Conservation (phyloP, 2,329 filamentous ascomycete genomes). For the Graphium sp. region DNA sequence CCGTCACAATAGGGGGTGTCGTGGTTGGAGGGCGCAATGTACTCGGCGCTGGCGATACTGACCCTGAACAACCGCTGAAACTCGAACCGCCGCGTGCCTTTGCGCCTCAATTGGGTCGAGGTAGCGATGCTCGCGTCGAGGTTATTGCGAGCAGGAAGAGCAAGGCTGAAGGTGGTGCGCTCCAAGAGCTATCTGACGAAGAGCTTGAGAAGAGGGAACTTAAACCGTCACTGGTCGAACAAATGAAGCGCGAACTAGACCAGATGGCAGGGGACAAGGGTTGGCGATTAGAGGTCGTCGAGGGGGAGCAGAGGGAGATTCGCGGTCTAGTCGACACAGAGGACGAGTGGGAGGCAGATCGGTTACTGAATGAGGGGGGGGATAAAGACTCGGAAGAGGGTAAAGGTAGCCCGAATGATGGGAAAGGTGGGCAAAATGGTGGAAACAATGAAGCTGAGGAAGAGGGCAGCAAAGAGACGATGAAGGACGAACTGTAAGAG, state of each 20-base stretch:
- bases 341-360: constrained; percentile 14
- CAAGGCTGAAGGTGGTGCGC: constrained; percentile 41
- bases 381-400: not conserved
- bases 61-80: constrained; percentile 26
- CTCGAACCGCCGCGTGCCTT: constrained; percentile 26
- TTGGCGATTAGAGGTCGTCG: constrained; percentile 70
- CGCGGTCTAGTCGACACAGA: constrained; percentile 51
- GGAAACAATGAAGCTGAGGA: not conserved
- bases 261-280: constrained; percentile 51
- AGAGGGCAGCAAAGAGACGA: not conserved
- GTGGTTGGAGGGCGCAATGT: constrained; percentile 32
- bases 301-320: constrained; percentile 43
- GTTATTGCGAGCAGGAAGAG: constrained; percentile 8
- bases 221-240: constrained; percentile 48
- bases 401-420: not conserved
- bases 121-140: not conserved
- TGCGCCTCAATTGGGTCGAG: constrained; percentile 9
- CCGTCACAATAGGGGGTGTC: constrained; percentile 30
- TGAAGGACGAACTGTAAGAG: constrained; percentile 1
- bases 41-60: constrained; percentile 26
- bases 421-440: not conserved
- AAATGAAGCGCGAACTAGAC: constrained; percentile 51
- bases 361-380: too few relatives aligned
- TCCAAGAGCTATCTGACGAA: constrained; percentile 43
- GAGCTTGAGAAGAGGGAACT: constrained; percentile 54